Evolutionary conservation across 148 eudicot species (phyloP).

Genomic region (Fallopia convolvulus): DNA sequence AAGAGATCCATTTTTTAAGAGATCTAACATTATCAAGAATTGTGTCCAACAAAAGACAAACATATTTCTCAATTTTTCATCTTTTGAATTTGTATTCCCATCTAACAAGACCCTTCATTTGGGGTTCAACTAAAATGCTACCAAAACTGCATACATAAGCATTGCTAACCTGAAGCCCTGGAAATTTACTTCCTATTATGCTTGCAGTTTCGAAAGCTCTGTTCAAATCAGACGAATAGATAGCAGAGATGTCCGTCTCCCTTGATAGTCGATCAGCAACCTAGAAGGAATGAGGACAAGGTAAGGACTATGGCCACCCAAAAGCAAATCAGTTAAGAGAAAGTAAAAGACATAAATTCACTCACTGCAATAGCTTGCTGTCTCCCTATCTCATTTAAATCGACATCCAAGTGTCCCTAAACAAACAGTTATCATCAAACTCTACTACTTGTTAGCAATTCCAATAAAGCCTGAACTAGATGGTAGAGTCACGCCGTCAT

Average conservation of each 20-base stretch:
- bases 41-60: neutral
- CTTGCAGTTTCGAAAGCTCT: slow-evolving; percentile 77
- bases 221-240: slow-evolving; percentile 82
- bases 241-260: slow-evolving; percentile 57
- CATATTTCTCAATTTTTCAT: neutral
- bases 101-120: neutral
- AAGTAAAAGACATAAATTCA: slow-evolving; percentile 6
- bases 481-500: neutral
- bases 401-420: slow-evolving; percentile 88
- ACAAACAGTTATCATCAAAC: neutral
- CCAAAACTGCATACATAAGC: neutral
- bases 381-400: slow-evolving; percentile 69
- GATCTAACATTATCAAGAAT: neutral
- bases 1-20: neutral
- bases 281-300: slow-evolving; percentile 24
- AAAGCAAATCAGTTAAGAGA: neutral
- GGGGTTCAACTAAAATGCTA: neutral
- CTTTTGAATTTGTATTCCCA: neutral
- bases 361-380: slow-evolving; percentile 78
- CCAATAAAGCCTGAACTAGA: neutral
- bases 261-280: slow-evolving; percentile 60
- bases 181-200: slow-evolving; percentile 55
- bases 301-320: slow-evolving; percentile 12
- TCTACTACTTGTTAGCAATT: neutral
- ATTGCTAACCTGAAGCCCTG: slow-evolving; percentile 50